Evolutionary conservation across 2,329 filamentous ascomycete species (phyloP), one percentile per base, ranked within the genome.

Genomic region (Colletotrichum sp.): DNA sequence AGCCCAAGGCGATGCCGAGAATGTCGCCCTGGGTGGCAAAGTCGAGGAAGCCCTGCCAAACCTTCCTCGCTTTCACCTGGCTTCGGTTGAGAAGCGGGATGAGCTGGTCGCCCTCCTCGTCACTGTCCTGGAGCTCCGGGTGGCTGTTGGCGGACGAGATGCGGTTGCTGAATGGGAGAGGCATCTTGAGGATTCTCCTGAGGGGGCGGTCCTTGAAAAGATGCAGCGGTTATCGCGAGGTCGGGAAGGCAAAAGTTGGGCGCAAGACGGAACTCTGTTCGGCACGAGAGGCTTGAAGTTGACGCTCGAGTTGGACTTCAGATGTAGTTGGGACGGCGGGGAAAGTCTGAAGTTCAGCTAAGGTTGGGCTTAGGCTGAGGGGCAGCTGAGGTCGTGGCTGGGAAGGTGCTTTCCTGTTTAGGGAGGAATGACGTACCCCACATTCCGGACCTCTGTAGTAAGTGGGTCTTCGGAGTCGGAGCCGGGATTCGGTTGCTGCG

Each of bases 1-100:
- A 86, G 78, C 93, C 94, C 79, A 95, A 92, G 18, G 94, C 94
- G 75, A 95, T 93, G 82, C 95, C 92, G 30, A 95, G 88, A 64
- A 95, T 93, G 79, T 95, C 95, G 74, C 94, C 93, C 78, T 93
- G 91, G 70, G 94, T 90, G 1, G 93, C 93, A 83, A 95, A 95
- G 82, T 94, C 93, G 78, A 92, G 82, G 82, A 95, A 95, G 52
- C 92, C 92, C 39, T 90, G 86, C 86, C 90, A 92, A 72, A 91
- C 84, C 75, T 87, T 86, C 77, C 86, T 85, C 28, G 90, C 88
- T 69, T 85, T 85, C 70, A 86, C 83, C 77, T 88, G 85, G 73
- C 90, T 85, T 24, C 86, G 84, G 63, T 86, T 63, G 28, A 63
- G 59, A 21, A 63, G 59, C 59, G 59, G 86, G 39, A 90, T 85